Evolutionary conservation across 2,329 filamentous ascomycete genomes (phyloP).

Genomic region (Calonectria fujianensis): DNA sequence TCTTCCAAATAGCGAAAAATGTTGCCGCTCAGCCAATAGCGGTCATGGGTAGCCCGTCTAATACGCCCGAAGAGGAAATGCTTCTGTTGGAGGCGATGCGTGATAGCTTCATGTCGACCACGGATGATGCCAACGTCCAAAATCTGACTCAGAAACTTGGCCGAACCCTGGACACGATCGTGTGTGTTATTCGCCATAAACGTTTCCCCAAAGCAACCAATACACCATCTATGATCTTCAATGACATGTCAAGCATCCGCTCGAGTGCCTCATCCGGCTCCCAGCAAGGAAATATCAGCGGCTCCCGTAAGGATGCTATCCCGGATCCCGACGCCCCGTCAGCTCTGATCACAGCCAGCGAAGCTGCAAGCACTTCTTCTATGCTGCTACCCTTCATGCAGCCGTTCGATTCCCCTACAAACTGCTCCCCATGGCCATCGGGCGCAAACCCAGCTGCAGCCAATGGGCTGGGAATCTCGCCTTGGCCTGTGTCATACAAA

Average conservation of each 20-base stretch:
- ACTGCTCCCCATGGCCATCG: conserved; percentile 44
- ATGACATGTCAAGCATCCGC: conserved; percentile 51
- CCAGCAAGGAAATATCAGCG: conserved; percentile 42
- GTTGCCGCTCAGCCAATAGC: conserved; percentile 46
- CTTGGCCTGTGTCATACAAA: conserved; percentile 51
- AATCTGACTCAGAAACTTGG: conserved; percentile 49
- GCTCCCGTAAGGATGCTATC: conserved; percentile 51
- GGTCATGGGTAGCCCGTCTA: conserved; percentile 32
- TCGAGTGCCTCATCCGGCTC: conserved; percentile 51
- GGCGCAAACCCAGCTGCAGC: conserved; percentile 12
- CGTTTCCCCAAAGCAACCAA: conserved; percentile 34
- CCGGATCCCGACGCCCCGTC: conserved; percentile 47
- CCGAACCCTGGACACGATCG: conserved; percentile 43
- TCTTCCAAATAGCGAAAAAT: conserved; percentile 48
- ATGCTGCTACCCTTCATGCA: conserved; percentile 49
- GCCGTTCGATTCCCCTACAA: conserved; percentile 42
- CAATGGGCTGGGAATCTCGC: conserved; percentile 24
- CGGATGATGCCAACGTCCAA: conserved; percentile 46
- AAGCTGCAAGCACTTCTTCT: conserved; percentile 40
- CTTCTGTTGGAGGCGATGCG: conserved; percentile 51
- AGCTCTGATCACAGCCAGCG: conserved; percentile 42
- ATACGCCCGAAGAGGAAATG: conserved; percentile 52
- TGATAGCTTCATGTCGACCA: conserved; percentile 45
- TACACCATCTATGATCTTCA: conserved; percentile 51
- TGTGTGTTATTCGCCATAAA: conserved; percentile 49